These are phyloP conservation scores for Coleophoma crateriformis DNA, from an alignment of 2,329 filamentous ascomycete genomes.

Conservation along the genomic window DNA sequence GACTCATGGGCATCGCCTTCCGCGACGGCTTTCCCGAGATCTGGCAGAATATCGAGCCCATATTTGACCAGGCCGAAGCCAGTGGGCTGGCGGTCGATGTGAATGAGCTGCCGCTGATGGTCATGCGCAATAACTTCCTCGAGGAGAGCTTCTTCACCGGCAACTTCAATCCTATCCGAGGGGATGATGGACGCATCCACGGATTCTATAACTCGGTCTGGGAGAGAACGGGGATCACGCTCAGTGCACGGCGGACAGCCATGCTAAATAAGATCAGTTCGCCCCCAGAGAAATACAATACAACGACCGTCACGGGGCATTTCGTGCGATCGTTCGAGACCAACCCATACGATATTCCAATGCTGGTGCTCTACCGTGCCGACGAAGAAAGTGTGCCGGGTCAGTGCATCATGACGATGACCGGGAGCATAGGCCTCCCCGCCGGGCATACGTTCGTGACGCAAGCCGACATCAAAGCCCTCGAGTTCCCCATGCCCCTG, in stretches of 20 bases:
- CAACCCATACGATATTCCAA: constrained; percentile 19
- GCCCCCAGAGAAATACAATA: not conserved
- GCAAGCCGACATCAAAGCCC: constrained; percentile 12
- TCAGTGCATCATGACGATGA: constrained; percentile 4
- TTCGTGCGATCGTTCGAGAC: constrained; percentile 15
- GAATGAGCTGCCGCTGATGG: constrained; percentile 16
- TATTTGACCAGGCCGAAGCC: constrained; percentile 14
- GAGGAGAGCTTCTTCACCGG: constrained; percentile 23
- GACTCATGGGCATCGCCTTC: constrained; percentile 16
- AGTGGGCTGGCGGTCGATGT: constrained; percentile 14
- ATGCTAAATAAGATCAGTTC: constrained; percentile 17
- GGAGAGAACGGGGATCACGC: constrained; percentile 18
- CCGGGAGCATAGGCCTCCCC: constrained; percentile 18
- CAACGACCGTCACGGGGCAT: not conserved
- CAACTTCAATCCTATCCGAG: constrained; percentile 19
- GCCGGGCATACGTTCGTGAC: not conserved
- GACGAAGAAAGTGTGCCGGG: constrained; percentile 15
- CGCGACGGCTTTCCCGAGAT: constrained; percentile 15
- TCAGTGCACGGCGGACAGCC: constrained; percentile 14
- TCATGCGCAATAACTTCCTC: constrained; percentile 15
- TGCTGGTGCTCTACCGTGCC: constrained; percentile 20
- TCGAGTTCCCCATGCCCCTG: constrained; percentile 14
- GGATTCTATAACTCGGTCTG: constrained; percentile 18
- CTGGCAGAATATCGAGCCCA: constrained; percentile 6
- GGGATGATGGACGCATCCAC: constrained; percentile 14